These are phyloP conservation scores for Yamadazyma blattariae DNA, from an alignment of 1,139 yeast genomes.

Conservation along the genomic window DNA sequence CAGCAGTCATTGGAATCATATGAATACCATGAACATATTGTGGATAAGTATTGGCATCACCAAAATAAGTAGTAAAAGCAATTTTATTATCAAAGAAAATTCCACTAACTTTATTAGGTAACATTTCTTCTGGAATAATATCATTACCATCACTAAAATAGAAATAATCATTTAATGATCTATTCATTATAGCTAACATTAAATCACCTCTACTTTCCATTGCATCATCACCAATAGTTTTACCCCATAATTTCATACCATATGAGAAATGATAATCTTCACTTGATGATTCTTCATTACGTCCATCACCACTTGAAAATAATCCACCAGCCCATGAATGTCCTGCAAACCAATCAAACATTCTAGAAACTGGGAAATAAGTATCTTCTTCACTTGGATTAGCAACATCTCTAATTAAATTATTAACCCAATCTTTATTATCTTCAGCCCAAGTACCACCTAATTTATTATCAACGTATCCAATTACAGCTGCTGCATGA, in stretches of 20 bases:
- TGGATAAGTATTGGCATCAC: constrained; percentile 39
- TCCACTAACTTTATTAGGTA: constrained; percentile 71
- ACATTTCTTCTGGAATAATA: constrained; percentile 54
- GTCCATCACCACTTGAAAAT: constrained; percentile 68
- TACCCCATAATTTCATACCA: constrained; percentile 83
- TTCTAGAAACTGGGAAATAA: constrained; percentile 72
- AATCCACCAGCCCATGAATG: constrained; percentile 87
- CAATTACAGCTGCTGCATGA: constrained; percentile 77
- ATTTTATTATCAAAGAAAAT: constrained; percentile 82
- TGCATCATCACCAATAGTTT: constrained; percentile 62
- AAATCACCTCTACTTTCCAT: constrained; percentile 78
- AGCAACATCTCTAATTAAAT: constrained; percentile 71
- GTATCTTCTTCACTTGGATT: constrained; percentile 62
- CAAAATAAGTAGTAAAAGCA: constrained; percentile 72
- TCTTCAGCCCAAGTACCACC: constrained; percentile 68
- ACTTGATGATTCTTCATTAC: constrained; percentile 76
- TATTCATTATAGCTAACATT: constrained; percentile 63
- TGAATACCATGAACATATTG: constrained; percentile 96
- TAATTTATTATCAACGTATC: constrained; percentile 54
- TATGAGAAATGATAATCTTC: constrained; percentile 81
- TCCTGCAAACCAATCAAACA: constrained; percentile 79
- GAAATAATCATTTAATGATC: constrained; percentile 65
- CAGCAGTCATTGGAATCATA: constrained; percentile 83
- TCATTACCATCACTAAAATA: constrained; percentile 54
- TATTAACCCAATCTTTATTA: constrained; percentile 41